Percentiles rank a stretch among this genome's conserved stretches.
Conservation (phyloP, 2,329 filamentous ascomycete species). For the Colletotrichum tamarilloi region DNA sequence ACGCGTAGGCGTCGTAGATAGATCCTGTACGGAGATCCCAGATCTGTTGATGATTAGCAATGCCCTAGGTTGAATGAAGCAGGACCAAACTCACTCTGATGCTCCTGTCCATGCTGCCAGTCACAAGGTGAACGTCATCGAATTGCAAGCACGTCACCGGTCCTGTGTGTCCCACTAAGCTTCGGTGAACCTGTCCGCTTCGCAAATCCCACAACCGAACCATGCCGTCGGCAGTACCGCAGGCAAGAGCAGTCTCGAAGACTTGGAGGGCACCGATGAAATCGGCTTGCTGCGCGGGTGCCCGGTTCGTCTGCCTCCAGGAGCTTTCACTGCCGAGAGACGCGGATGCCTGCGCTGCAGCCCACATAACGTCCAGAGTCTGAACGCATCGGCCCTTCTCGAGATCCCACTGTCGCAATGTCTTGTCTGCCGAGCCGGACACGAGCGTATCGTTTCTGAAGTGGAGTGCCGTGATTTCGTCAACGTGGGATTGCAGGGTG, state of each 20-base stretch:
- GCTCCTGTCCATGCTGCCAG: conserved; percentile 90
- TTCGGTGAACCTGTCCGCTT: conserved; percentile 96
- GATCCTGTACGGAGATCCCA: conserved; percentile 98
- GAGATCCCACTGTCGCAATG: conserved; percentile 95
- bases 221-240: conserved; percentile 97
- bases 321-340: conserved; percentile 70
- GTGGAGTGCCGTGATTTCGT: conserved; percentile 93
- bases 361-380: conserved; percentile 97
- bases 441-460: conserved; percentile 91
- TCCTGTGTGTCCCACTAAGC: conserved; percentile 93
- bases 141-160: conserved; percentile 96
- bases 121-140: conserved; percentile 94
- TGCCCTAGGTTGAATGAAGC: background rate
- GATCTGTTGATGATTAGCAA: conserved; percentile 70
- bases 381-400: conserved; percentile 98
- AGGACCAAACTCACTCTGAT: conserved; percentile 79
- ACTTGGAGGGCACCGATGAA: conserved; percentile 96
- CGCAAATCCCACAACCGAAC: conserved; percentile 96
- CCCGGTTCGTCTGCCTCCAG: conserved; percentile 80
- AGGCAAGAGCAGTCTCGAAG: conserved; percentile 94
- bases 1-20: conserved; percentile 95
- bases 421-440: conserved; percentile 97
- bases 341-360: conserved; percentile 87
- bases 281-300: conserved; percentile 77
- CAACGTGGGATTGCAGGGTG: conserved; percentile 89